phyloP scores from a whole-genome alignment of 192 early-diverging fungal genomes.

The Radiomyces spectabilis region DNA sequence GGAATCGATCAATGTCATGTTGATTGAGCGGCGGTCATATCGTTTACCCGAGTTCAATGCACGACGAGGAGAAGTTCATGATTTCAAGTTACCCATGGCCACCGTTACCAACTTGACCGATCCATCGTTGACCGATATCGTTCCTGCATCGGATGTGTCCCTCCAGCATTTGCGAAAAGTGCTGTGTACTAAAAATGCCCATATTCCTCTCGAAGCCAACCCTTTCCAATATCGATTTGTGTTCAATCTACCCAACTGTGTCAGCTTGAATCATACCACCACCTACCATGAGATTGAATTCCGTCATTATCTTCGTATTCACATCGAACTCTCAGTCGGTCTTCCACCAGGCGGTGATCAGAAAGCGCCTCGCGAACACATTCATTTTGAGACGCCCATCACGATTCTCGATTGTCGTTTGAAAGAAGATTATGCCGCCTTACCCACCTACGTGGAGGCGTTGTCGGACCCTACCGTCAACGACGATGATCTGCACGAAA shows the following conservation, averaged over 20 bases:
- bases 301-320: slow-evolving; percentile 10
- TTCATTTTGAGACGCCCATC: slow-evolving; percentile 14
- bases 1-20: slow-evolving; percentile 16
- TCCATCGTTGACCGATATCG: not conserved
- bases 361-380: not conserved
- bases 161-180: slow-evolving; percentile 2
- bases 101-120: slow-evolving; percentile 2
- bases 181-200: slow-evolving; percentile 13
- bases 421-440: slow-evolving; percentile 17
- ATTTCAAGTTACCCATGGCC: slow-evolving; percentile 1
- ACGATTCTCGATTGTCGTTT: slow-evolving; percentile 23
- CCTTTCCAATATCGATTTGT: slow-evolving; percentile 18
- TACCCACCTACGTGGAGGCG: slow-evolving; percentile 21
- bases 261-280: slow-evolving; percentile 13
- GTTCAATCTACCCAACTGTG: slow-evolving; percentile 19
- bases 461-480: not conserved
- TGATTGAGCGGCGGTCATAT: slow-evolving; percentile 16
- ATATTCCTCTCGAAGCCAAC: slow-evolving; percentile 3
- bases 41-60: slow-evolving; percentile 22
- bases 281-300: slow-evolving; percentile 19
- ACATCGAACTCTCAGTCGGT: slow-evolving; percentile 6
- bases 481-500: not conserved
- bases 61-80: slow-evolving; percentile 1
- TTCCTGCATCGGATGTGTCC: not conserved
- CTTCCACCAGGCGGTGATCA: too few species aligned